phyloP scores from a whole-genome alignment of 495 filamentous ascomycete genomes.

The Podospora pseudoanserina region DNA sequence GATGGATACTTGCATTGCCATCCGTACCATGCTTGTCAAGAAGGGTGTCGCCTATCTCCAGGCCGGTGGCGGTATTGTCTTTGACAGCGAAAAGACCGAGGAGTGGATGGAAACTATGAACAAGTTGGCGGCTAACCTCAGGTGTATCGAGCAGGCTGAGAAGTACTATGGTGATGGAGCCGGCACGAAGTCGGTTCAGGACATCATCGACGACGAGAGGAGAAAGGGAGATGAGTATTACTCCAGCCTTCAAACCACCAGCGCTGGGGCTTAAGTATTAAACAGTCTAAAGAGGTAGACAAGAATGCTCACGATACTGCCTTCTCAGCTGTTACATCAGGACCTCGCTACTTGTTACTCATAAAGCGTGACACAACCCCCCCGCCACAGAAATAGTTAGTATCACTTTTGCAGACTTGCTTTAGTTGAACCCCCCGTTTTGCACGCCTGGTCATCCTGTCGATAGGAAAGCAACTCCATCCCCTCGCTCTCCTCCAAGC shows the following conservation, averaged over 20 bases:
- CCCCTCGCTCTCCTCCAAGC: not conserved
- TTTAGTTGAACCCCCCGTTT: no score
- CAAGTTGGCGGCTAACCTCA: conserved; percentile 85
- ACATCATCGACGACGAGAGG: conserved; percentile 36
- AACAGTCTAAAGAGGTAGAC: not conserved
- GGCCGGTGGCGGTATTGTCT: conserved; percentile 95
- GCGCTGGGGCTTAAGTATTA: conserved; percentile 21
- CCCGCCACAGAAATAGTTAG: no score
- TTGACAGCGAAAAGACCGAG: conserved; percentile 89
- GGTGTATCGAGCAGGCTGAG: conserved; percentile 81
- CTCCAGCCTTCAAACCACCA: conserved; percentile 18
- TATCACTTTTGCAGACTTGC: no score
- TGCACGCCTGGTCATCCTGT: not conserved
- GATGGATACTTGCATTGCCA: conserved; percentile 98
- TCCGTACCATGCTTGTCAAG: conserved; percentile 94
- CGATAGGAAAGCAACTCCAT: not conserved
- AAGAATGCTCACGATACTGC: not conserved
- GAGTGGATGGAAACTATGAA: conserved; percentile 98
- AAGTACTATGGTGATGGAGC: conserved; percentile 52
- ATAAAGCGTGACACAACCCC: no score
- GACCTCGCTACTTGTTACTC: not conserved
- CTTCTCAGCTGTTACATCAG: no score
- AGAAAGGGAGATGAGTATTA: conserved; percentile 35
- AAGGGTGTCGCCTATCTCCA: conserved; percentile 88
- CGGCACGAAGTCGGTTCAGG: conserved; percentile 32